Evolutionary conservation across 441 rosid species (phyloP), one percentile per base, ranked within the genome.

Genomic region (Bruguiera hainesii): DNA sequence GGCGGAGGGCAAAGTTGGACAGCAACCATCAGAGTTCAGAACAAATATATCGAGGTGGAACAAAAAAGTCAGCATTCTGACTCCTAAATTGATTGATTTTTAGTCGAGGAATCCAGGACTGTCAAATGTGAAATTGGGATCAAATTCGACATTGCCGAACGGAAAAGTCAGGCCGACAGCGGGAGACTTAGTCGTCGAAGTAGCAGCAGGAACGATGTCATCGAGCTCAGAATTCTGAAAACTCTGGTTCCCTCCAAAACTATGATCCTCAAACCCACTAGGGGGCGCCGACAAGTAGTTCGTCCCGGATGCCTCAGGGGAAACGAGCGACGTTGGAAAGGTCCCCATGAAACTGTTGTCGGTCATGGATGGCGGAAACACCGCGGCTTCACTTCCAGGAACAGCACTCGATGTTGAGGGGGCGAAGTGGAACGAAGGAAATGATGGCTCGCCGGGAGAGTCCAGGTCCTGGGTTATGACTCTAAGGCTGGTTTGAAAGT

Each of bases 131-230:
- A 75, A 79, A 75, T 68, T 81, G 56, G 81, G 85, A 42, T 83
- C 79, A 58, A 77, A 81, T 7, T 69, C 79, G 1, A 33, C 33
- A 52, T 67, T 73, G 23, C 68, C 70, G 35, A 68, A 82, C 0
- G 85, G 87, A 66, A 80, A 82, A 68, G 77, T 87, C 61, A 73
- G 64, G 23, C 66, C 81, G 30, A 55, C 57, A 3, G 76, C 77
- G 15, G 87, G 80, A 68, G 88, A 78, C 65, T 76, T 76, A 42
- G 87, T 71, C 5, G 82, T 42, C n/a, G 89, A 81, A 63, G 82
- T 71, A 26, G 76, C 69, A 35, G 78, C 79, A 5, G 86, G 62
- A 57, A 76, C 71, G 59, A 71, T 63, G 51, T 71, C 75, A 29
- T 51, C 19, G 9, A 70, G 51, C 39, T 70, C 70, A 56, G 74